Evolutionary conservation across 2,329 filamentous ascomycete species (phyloP).

Genomic region (Aspergillus ochraceus): DNA sequence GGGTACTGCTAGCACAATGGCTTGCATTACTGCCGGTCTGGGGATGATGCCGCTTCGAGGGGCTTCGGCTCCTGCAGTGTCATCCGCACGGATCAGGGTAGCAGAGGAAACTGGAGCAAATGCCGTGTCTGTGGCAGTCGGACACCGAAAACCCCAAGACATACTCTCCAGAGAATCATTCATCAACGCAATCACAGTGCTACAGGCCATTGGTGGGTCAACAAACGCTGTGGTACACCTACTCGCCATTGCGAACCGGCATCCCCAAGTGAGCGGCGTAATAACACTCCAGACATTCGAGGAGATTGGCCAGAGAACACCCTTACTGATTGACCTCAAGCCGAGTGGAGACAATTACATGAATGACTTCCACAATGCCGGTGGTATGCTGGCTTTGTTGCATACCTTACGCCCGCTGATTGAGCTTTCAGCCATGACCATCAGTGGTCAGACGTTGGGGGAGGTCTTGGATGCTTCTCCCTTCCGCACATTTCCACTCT

Average conservation of each 20-base stretch:
- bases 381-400: constrained; percentile 51
- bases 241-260: constrained; percentile 54
- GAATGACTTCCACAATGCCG: constrained; percentile 56
- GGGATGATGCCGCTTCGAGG: constrained; percentile 56
- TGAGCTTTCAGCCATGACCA: constrained; percentile 48
- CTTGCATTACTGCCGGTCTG: constrained; percentile 53
- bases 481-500: constrained; percentile 44
- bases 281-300: constrained; percentile 51
- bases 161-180: constrained; percentile 50
- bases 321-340: constrained; percentile 53
- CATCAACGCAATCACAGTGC: constrained; percentile 54
- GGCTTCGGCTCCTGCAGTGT: constrained; percentile 56
- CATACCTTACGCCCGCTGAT: constrained; percentile 49
- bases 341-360: constrained; percentile 56
- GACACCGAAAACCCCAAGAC: constrained; percentile 44
- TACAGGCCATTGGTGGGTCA: constrained; percentile 56
- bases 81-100: constrained; percentile 52
- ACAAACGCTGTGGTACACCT: constrained; percentile 59
- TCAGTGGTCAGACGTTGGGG: constrained; percentile 50
- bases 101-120: constrained; percentile 55
- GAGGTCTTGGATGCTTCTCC: constrained; percentile 45
- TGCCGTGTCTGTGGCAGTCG: constrained; percentile 46
- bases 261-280: constrained; percentile 47
- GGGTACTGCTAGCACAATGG: constrained; percentile 60
- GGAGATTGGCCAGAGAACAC: constrained; percentile 49